Percentiles rank a stretch among this genome's conserved stretches.
Evolutionary conservation across 1,139 yeast species (phyloP).

Genomic region (Lodderomyces orthopsilosis): DNA sequence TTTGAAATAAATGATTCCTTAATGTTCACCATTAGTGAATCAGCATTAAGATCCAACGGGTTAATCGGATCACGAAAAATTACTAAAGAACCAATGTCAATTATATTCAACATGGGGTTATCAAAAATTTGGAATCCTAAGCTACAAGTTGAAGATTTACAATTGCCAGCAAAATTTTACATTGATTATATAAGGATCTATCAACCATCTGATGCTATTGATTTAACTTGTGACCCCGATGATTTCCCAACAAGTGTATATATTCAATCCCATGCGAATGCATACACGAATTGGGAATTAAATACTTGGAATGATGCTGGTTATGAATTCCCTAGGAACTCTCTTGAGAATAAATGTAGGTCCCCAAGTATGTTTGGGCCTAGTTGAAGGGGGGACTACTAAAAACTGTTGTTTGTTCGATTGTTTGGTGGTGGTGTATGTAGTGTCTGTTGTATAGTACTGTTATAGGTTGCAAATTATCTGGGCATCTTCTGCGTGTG

Average conservation of each 20-base stretch:
- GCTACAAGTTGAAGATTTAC: slow-evolving; percentile 22
- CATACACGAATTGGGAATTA: slow-evolving; percentile 23
- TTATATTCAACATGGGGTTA: slow-evolving; percentile 27
- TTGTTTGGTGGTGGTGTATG: background rate
- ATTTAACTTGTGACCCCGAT: slow-evolving; percentile 28
- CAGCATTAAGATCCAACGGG: slow-evolving; percentile 26
- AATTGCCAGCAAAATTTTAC: slow-evolving; percentile 25
- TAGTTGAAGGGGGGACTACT: background rate
- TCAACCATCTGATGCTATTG: slow-evolving; percentile 16
- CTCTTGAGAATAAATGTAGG: slow-evolving; percentile 18
- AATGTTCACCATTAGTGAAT: slow-evolving; percentile 23
- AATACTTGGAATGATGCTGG: slow-evolving; percentile 29
- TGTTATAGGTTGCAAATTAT: background rate
- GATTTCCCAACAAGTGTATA: slow-evolving; percentile 27
- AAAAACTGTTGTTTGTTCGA: too few relatives aligned
- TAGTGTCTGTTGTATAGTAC: background rate
- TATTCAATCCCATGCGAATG: slow-evolving; percentile 22
- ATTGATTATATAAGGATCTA: slow-evolving; percentile 29
- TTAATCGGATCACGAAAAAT: slow-evolving; percentile 28
- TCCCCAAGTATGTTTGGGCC: background rate
- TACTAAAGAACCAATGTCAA: slow-evolving; percentile 29
- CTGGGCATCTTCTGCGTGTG: background rate
- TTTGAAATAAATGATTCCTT: slow-evolving; percentile 22
- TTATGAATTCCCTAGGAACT: slow-evolving; percentile 22
- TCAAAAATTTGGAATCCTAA: slow-evolving; percentile 25